Percentiles rank a stretch among this genome's conserved stretches.
These are phyloP conservation scores for Fallopia convolvulus DNA, from an alignment of 148 eudicot species.

Conservation along the genomic window DNA sequence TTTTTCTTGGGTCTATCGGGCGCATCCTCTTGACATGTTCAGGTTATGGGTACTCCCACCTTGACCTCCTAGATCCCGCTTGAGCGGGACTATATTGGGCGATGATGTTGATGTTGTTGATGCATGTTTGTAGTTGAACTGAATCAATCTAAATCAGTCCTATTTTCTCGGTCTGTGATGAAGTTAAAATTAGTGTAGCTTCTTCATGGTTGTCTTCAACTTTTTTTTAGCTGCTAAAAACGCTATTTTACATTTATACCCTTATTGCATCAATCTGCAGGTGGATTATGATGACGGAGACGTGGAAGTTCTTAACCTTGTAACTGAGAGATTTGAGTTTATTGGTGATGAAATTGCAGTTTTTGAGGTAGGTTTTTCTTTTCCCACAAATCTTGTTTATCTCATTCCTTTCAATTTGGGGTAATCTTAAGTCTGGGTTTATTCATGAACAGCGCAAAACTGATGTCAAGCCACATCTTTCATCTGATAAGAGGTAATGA, in stretches of 20 bases:
- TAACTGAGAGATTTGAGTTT: constrained; percentile 37
- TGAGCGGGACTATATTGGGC: too few relatives aligned
- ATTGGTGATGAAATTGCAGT: constrained; percentile 20
- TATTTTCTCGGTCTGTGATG: not conserved
- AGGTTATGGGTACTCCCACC: too few relatives aligned
- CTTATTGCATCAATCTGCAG: constrained; percentile 14
- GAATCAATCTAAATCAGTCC: not conserved
- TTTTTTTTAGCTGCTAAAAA: not conserved
- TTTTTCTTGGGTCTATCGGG: too few relatives aligned
- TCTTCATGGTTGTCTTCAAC: not conserved
- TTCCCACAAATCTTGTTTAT: not conserved
- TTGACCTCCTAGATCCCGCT: too few relatives aligned
- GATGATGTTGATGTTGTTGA: not conserved
- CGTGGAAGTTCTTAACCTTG: constrained; percentile 40
- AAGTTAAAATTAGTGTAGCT: not conserved
- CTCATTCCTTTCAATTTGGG: not conserved
- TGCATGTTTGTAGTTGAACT: not conserved
- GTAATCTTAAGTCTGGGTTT: not conserved
- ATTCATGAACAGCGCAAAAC: not conserved
- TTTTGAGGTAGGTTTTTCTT: constrained; percentile 21
- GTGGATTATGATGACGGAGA: constrained; percentile 53
- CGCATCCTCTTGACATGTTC: too few relatives aligned
- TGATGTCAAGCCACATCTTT: constrained; percentile 5
- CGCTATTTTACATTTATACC: not conserved
- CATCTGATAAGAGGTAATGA: not conserved